Percentiles rank a stretch among this genome's conserved stretches.
These are phyloP conservation scores for Solanum hybrid DNA, from an alignment of 305 asterid genomes.

Conservation along the genomic window DNA sequence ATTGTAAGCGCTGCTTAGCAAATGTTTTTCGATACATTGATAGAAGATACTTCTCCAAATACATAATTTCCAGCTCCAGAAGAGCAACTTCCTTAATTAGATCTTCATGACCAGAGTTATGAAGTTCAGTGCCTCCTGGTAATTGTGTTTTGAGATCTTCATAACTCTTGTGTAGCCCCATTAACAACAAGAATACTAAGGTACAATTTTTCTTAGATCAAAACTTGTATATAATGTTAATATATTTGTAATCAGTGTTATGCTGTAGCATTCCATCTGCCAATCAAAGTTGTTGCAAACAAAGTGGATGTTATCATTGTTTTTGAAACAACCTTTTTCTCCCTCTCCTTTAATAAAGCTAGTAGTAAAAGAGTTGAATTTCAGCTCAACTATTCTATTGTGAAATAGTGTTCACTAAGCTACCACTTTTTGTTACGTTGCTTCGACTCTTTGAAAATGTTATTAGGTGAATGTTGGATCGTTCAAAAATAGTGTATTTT, in stretches of 20 bases:
- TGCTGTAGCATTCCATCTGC: neutral
- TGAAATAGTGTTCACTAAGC: neutral
- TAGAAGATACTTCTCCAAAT: constrained; percentile 73
- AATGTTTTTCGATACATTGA: constrained; percentile 52
- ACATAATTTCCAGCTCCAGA: constrained; percentile 63
- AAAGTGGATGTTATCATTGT: neutral
- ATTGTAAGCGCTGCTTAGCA: constrained; percentile 27
- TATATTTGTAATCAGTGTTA: neutral
- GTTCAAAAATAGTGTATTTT: too few relatives aligned
- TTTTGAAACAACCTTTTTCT: neutral
- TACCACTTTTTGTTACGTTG: neutral
- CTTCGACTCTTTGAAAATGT: neutral
- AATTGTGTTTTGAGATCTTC: neutral
- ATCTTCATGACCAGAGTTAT: constrained; percentile 29
- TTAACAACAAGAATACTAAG: neutral
- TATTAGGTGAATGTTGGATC: neutral
- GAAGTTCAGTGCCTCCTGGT: neutral
- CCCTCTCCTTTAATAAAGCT: neutral
- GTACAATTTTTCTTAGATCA: neutral
- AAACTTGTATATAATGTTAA: neutral
- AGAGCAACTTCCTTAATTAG: constrained; percentile 59
- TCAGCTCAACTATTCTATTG: neutral
- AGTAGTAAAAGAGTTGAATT: neutral
- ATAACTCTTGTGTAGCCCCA: constrained; percentile 5
- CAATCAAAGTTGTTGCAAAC: neutral